Evolutionary conservation across 805 yeast genomes (phyloP).

Genomic region (Saturnispora mendoncae): DNA sequence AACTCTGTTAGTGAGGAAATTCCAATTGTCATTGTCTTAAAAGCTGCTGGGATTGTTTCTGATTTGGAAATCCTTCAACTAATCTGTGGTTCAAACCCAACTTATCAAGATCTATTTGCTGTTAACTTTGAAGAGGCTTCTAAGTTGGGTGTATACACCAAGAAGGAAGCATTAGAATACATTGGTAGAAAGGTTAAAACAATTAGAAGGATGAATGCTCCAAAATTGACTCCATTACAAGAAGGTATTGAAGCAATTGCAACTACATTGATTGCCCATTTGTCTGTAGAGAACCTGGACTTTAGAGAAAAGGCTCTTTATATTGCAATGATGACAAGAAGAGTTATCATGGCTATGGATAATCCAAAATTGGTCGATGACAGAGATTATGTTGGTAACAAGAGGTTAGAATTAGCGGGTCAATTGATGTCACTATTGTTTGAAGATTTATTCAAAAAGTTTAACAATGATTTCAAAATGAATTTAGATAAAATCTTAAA

Average conservation of each 20-base stretch:
- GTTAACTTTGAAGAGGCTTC: slow-evolving; percentile 93
- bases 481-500: slow-evolving; percentile 88
- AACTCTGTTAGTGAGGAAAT: slow-evolving; percentile 92
- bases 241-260: slow-evolving; percentile 97
- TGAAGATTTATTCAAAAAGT: slow-evolving; percentile 95
- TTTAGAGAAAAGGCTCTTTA: slow-evolving; percentile 92
- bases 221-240: slow-evolving; percentile 70
- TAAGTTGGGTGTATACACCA: slow-evolving; percentile 75
- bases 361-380: slow-evolving; percentile 96
- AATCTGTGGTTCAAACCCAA: slow-evolving; percentile 84
- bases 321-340: slow-evolving; percentile 91
- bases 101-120: slow-evolving; percentile 86
- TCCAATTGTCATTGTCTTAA: slow-evolving; percentile 85
- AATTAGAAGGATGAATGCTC: slow-evolving; percentile 75
- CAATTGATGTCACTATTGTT: slow-evolving; percentile 90
- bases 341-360: slow-evolving; percentile 92
- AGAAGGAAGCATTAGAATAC: slow-evolving; percentile 86
- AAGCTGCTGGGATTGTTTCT: slow-evolving; percentile 90
- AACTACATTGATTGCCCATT: slow-evolving; percentile 91
- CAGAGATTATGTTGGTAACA: slow-evolving; percentile 97
- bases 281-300: slow-evolving; percentile 72
- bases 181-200: slow-evolving; percentile 90
- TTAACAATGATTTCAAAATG: slow-evolving; percentile 89
- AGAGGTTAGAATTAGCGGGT: slow-evolving; percentile 94
- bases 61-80: slow-evolving; percentile 90